A percentile compares a stretch with the other conserved stretches of the same genome.
phyloP scores from a whole-genome alignment of 192 early-diverging fungal genomes.

The Linnemannia exigua region DNA sequence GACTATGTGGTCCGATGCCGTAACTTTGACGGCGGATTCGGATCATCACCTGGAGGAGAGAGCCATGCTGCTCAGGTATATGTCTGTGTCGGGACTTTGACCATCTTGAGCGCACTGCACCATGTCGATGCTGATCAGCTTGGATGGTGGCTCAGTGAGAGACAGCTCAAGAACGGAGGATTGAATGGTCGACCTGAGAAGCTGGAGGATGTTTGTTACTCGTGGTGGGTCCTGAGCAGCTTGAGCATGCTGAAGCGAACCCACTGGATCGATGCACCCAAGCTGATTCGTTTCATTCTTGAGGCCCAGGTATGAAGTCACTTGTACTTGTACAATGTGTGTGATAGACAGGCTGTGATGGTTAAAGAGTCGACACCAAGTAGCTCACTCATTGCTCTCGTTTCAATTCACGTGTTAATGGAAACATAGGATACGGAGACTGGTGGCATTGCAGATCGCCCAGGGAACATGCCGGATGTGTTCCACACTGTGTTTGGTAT shows the following conservation, averaged over 20 bases:
- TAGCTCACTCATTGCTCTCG: neutral
- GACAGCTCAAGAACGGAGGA: conserved; percentile 93
- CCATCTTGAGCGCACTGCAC: conserved; percentile 84
- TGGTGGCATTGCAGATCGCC: conserved; percentile 96
- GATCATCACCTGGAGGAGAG: conserved; percentile 90
- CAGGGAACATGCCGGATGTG: conserved; percentile 93
- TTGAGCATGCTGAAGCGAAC: conserved; percentile 82
- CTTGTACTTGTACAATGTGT: neutral
- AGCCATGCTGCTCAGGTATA: conserved; percentile 95
- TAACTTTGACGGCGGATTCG: conserved; percentile 98
- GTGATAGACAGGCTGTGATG: neutral
- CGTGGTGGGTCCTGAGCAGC: conserved; percentile 98
- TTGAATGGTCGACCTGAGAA: conserved; percentile 98
- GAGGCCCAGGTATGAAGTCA: conserved; percentile 72
- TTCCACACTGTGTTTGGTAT: conserved; percentile 98
- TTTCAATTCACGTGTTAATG: neutral
- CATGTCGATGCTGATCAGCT: conserved; percentile 86
- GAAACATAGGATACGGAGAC: conserved; percentile 74
- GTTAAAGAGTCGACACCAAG: neutral
- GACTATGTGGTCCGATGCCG: conserved; percentile 82
- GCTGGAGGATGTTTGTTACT: conserved; percentile 97
- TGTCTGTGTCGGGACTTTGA: conserved; percentile 90
- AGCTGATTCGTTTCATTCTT: conserved; percentile 86
- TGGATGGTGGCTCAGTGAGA: conserved; percentile 94
- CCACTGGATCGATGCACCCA: conserved; percentile 89